Conservation (phyloP, 1,284 basidiomycete species). For the Grifola frondosa region DNA sequence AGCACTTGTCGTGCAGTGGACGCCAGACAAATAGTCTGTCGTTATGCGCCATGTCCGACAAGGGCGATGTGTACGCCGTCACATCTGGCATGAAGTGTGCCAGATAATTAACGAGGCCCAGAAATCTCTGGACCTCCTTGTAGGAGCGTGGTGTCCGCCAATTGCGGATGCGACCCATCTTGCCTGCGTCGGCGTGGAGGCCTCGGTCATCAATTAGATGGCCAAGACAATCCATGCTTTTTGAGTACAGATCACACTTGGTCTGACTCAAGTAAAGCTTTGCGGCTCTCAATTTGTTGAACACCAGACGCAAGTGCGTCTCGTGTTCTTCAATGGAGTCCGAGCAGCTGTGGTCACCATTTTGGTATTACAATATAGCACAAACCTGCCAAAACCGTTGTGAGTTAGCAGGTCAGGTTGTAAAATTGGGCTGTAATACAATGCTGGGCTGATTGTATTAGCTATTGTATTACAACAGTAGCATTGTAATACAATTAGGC, state of each 20-base stretch:
- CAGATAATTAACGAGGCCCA: slow-evolving; percentile 42
- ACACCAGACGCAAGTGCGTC: slow-evolving; percentile 26
- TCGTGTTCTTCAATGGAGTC: slow-evolving; percentile 28
- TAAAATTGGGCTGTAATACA: too few relatives aligned
- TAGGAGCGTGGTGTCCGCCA: slow-evolving; percentile 31
- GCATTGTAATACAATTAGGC: too few relatives aligned
- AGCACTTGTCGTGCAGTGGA: slow-evolving; percentile 35
- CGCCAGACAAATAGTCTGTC: slow-evolving; percentile 21
- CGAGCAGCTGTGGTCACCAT: too few relatives aligned
- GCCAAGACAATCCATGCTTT: slow-evolving; percentile 28
- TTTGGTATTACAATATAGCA: too few relatives aligned
- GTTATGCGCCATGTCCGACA: slow-evolving; percentile 16
- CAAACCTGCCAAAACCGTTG: too few relatives aligned
- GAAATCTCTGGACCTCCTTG: slow-evolving; percentile 40
- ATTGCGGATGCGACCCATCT: slow-evolving; percentile 20
- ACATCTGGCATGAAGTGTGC: slow-evolving; percentile 36
- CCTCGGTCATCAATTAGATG: slow-evolving; percentile 31
- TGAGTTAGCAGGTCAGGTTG: too few relatives aligned
- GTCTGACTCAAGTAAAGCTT: slow-evolving; percentile 25
- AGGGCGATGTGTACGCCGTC: slow-evolving; percentile 27
- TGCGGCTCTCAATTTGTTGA: slow-evolving; percentile 19
- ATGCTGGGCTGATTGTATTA: too few relatives aligned
- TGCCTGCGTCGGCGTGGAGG: slow-evolving; percentile 27
- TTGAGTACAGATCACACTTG: slow-evolving; percentile 27
- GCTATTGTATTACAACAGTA: too few relatives aligned